Base-by-base conservation (phyloP, 257 asterid species). In the Gentiana straminea region DNA sequence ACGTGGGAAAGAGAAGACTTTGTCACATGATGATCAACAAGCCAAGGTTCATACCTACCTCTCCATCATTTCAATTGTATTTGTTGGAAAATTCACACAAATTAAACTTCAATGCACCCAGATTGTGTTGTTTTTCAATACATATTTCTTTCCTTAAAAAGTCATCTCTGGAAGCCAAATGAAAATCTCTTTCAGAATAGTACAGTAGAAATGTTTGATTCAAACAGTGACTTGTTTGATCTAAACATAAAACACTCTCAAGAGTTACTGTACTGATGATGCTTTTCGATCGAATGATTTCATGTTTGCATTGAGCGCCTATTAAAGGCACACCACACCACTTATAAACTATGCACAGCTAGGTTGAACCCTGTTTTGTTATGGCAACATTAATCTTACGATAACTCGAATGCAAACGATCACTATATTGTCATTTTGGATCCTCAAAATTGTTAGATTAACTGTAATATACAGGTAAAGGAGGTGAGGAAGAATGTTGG, bases 401-500 rank as follows among this genome's bases (percentile, higher is more conserved):
- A 41, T 8, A 12, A 57, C 33, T 32, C 10, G 24, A 10, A 34
- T 57, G 38, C 11, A 34, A 33, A 9, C 39, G 13, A 33, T 24
- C n/a, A 24, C 24, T 24, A 1, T 5, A 33, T 6, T 15, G 33
- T 9, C 6, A 33, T 53, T 33, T 7, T 35, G 7, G 36, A 36
- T 44, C 35, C 12, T 52, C 51, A 52, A 54, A 46, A n/a, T 47
- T 13, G 9, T 38, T 33, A 12, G 1, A 33, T 32, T 52, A 8
- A 13, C 45, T 35, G 11, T 13, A 33, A 24, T 24, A 57, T 68
- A 53, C 69, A 82, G 90, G 74, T 82, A 35, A 62, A 66, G 55
- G 90, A 79, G 69, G 58, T 68, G 34, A 70, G 71, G 66, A 70
- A 57, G 45, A 39, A 64, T 66, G 64, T 77, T 11, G 80, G 86